Base-by-base conservation (phyloP, 345 rosid genomes). In the Mallotus nudiflorus region DNA sequence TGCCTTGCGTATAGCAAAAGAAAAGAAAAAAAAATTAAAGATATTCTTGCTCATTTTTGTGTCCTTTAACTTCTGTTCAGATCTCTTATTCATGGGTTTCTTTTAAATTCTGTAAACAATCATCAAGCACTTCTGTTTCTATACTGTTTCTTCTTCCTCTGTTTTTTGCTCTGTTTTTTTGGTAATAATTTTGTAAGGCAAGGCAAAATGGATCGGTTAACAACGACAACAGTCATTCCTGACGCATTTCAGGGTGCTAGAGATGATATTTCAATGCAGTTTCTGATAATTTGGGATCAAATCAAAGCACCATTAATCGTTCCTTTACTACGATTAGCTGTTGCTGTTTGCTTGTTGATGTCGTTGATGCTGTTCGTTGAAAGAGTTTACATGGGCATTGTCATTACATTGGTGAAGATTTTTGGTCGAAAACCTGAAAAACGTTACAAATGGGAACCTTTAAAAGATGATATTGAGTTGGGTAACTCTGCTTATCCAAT, bases 351-450 rank as follows among this genome's bases (percentile, higher is more conserved):
- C 69, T 79, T 90, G 72, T 62, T 65, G 67, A 90, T 95, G 99
- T 95, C 99, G 44, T 40, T 95, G 80, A 90, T 92, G 97, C 84
- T 95, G 9, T 95, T 95, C 68, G 37, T 87, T 1, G 99, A 95
- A 77, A 84, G 97, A 61, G 90, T 91, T 69, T 95, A 92, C 28
- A 95, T 95, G 89, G 91, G 97, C 45, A 28, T 86, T 18, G 97
- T 92, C 29, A 89, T 92, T 62, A 22, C 82, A 8, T 65, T 90
- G 44, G 83, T 95, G 13, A 95, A 92, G 76, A 71, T 95, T 2
- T 85, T 89, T 62, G 91, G 99, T 59, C 77, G 91, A 29, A 89
- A 82, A 70, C 97, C 97, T 25, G 97, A 95, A 67, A 90, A 73
- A 71, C 83, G 91, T 25, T 95, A 84, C 80, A 87, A 85, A 77